These are phyloP conservation scores for Myrica gale DNA, from an alignment of 306 rosid species.

Conservation along the genomic window DNA sequence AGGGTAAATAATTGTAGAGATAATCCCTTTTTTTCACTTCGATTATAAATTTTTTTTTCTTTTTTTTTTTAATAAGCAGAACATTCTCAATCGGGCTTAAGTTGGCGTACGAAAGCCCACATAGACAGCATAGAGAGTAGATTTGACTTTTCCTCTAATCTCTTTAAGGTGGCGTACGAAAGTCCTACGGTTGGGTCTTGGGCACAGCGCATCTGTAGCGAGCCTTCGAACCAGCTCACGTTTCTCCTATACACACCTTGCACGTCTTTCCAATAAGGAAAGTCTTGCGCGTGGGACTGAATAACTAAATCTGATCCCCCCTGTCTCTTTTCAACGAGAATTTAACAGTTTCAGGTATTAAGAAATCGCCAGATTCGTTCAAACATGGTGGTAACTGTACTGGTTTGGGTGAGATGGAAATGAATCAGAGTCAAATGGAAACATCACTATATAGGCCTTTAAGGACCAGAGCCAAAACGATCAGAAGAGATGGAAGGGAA, in stretches of 20 bases:
- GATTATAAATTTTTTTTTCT: no score
- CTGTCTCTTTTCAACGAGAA: neutral
- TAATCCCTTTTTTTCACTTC: no score
- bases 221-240: slow-evolving; percentile 13
- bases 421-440: neutral
- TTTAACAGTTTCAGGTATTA: neutral
- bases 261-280: neutral
- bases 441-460: neutral
- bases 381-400: neutral
- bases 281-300: neutral
- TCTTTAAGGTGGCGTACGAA: no score
- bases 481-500: slow-evolving; percentile 15
- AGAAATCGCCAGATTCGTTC: neutral
- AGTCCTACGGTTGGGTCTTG: neutral
- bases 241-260: neutral
- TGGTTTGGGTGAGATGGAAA: neutral
- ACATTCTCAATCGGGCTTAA: no score
- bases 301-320: neutral
- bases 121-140: no score
- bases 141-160: no score
- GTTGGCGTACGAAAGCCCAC: no score
- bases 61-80: no score
- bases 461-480: neutral
- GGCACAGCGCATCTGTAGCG: slow-evolving; percentile 39
- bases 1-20: no score